Evolutionary conservation across 2,329 filamentous ascomycete species (phyloP), one percentile per base, ranked within the genome.

Genomic region (Penicillium sp.): DNA sequence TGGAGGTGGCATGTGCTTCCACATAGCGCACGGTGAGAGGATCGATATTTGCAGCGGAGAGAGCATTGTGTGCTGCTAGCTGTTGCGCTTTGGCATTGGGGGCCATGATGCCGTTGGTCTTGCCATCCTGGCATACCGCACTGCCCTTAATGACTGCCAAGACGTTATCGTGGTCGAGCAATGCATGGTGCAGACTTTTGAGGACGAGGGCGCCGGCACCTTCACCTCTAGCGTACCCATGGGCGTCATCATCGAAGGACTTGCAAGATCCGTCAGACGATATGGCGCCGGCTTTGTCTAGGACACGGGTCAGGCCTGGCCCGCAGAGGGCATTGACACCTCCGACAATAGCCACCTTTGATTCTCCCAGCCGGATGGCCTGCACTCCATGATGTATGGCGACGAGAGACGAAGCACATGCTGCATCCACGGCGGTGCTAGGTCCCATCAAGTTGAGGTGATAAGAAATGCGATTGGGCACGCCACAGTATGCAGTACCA

Each of bases 401-500:
- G 14, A 68, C 61, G 7, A 66, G 52, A 8, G 58, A 59, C 0
- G 65, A 63, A 1, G 67, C 65, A 46, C 67, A 69, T 2, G 61
- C 65, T 2, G 64, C 66, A 42, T 69, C 62, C 9, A 69, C 51
- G 5, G 65, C 58, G 1, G 55, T 50, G 33, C 61, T 65, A 3
- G 60, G 64, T 1, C 69, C 69, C 36, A 56, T 61, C 36, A 67
- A 28, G 28, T 68, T 56, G 26, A 67, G 42, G 12, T 67, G 64
- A 28, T 67, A 61, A 1, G 58, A 64, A 25, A 69, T 65, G 8
- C 64, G 60, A 26, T 66, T 64, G 1, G 61, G 67, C 53, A 77
- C 61, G 5, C 73, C 72, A 45, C 69, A 72, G 30, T 65, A 69
- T 0, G 73, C 70, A 0, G 73, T 77, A 0, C 75, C 75, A 40